Evolutionary conservation across 805 yeast genomes (phyloP).

Genomic region (Hanseniaspora osmophila): DNA sequence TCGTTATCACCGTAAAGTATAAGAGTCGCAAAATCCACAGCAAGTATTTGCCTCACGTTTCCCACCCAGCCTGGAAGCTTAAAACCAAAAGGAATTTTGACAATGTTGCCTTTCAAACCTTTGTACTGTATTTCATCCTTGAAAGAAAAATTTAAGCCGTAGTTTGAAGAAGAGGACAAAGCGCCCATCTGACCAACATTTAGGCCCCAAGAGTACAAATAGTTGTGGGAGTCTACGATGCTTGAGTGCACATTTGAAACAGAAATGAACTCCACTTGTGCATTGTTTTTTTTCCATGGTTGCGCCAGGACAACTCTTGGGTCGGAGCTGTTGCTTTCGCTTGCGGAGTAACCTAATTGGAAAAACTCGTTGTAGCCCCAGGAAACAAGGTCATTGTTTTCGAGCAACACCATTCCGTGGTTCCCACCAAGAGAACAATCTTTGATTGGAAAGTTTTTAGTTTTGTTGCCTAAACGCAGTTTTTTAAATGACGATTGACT

Average conservation of each 20-base stretch:
- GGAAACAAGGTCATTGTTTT: conserved; percentile 39
- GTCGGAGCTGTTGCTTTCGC: conserved; percentile 15
- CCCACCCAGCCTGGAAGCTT: conserved; percentile 11
- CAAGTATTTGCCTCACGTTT: conserved; percentile 38
- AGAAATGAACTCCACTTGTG: conserved; percentile 30
- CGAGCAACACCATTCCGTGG: conserved; percentile 48
- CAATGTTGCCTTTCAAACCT: conserved; percentile 26
- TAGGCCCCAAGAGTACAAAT: conserved; percentile 59
- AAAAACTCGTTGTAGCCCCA: conserved; percentile 68
- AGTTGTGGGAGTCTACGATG: conserved; percentile 36
- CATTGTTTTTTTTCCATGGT: conserved; percentile 6
- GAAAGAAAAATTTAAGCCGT: neutral
- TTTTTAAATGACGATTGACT: conserved; percentile 25
- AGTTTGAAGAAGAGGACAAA: conserved; percentile 20
- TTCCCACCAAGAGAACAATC: conserved; percentile 44
- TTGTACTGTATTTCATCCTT: conserved; percentile 23
- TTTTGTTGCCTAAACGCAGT: conserved; percentile 1
- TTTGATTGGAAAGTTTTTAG: conserved; percentile 17
- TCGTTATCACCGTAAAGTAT: conserved; percentile 45
- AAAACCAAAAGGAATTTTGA: conserved; percentile 10
- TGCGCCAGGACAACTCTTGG: conserved; percentile 10
- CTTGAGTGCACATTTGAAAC: conserved; percentile 58
- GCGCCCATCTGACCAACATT: conserved; percentile 72
- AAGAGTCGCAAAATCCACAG: conserved; percentile 58
- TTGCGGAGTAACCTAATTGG: conserved; percentile 47